Conservation (phyloP, 2,329 filamentous ascomycete genomes). For the Fusarium pseudoanthophilum region DNA sequence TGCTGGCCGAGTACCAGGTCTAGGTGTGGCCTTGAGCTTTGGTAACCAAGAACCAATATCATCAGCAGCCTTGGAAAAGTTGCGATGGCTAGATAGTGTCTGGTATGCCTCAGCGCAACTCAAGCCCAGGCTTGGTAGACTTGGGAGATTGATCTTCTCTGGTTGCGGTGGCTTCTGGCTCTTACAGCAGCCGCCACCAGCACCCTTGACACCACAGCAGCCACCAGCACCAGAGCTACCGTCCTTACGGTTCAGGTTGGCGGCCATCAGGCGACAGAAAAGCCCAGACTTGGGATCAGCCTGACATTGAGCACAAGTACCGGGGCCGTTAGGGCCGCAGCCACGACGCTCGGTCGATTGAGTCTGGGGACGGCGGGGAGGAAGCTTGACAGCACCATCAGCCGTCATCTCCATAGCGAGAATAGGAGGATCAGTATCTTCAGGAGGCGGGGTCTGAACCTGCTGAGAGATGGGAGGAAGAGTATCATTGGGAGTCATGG, state of each 20-base stretch:
- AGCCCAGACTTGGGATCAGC: constrained; percentile 82
- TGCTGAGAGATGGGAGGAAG: constrained; percentile 58
- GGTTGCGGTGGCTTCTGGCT: constrained; percentile 42
- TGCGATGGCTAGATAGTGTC: constrained; percentile 79
- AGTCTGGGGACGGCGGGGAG: constrained; percentile 54
- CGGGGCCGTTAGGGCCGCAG: constrained; percentile 76
- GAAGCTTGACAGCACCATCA: constrained; percentile 70
- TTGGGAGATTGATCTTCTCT: constrained; percentile 51
- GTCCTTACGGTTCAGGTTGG: constrained; percentile 63
- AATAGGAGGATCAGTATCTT: constrained; percentile 67
- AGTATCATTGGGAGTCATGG: constrained; percentile 54
- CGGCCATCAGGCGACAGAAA: constrained; percentile 84
- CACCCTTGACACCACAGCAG: constrained; percentile 72
- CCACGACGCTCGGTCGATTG: constrained; percentile 49
- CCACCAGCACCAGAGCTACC: constrained; percentile 57
- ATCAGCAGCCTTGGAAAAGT: constrained; percentile 78
- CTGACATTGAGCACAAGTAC: constrained; percentile 82
- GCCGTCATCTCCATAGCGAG: constrained; percentile 69
- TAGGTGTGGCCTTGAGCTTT: constrained; percentile 71
- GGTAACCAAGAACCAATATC: constrained; percentile 82
- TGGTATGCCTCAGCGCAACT: constrained; percentile 83
- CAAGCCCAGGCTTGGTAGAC: constrained; percentile 65
- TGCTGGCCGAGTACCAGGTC: constrained; percentile 43
- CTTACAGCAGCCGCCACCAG: constrained; percentile 74
- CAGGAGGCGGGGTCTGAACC: constrained; percentile 67